phyloP scores from a whole-genome alignment of 2,329 filamentous ascomycete genomes.

The Fusarium pseudograminearum region DNA sequence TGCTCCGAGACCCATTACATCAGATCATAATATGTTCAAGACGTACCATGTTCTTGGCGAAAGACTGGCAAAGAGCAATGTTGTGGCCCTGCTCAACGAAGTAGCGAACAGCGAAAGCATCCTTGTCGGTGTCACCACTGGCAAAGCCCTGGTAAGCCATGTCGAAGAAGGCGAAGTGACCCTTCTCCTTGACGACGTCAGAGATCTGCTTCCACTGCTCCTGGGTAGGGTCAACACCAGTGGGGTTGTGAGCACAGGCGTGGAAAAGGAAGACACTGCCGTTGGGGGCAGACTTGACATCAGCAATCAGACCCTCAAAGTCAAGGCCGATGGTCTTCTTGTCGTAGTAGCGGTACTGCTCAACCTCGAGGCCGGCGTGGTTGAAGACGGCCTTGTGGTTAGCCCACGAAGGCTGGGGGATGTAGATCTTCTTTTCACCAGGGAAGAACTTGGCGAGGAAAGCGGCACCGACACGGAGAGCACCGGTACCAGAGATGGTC shows the following conservation, averaged over 20 bases:
- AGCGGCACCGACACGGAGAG: constrained; percentile 91
- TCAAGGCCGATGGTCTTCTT: constrained; percentile 98
- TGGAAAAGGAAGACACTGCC: constrained; percentile 93
- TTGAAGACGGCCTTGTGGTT: constrained; percentile 98
- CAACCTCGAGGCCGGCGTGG: constrained; percentile 89
- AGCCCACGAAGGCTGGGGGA: constrained; percentile 95
- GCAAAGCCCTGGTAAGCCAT: constrained; percentile 99
- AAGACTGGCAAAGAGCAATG: constrained; percentile 89
- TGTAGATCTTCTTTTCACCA: constrained; percentile 93
- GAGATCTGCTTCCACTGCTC: constrained; percentile 95
- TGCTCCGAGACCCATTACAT: not conserved
- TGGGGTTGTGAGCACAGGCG: constrained; percentile 98
- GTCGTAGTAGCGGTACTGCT: constrained; percentile 99
- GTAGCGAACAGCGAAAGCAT: constrained; percentile 92
- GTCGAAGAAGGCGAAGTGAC: constrained; percentile 97
- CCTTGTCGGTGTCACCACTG: constrained; percentile 88
- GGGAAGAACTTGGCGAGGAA: constrained; percentile 95
- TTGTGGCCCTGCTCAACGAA: constrained; percentile 94
- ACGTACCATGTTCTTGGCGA: constrained; percentile 98
- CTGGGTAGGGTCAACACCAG: constrained; percentile 90
- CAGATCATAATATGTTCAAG: not conserved
- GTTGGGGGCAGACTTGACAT: constrained; percentile 89
- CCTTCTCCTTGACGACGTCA: constrained; percentile 84
- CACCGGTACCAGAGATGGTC: constrained; percentile 97
- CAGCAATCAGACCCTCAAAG: constrained; percentile 91